Conservation (phyloP, 441 rosid genomes). For the Omphalea diandra region DNA sequence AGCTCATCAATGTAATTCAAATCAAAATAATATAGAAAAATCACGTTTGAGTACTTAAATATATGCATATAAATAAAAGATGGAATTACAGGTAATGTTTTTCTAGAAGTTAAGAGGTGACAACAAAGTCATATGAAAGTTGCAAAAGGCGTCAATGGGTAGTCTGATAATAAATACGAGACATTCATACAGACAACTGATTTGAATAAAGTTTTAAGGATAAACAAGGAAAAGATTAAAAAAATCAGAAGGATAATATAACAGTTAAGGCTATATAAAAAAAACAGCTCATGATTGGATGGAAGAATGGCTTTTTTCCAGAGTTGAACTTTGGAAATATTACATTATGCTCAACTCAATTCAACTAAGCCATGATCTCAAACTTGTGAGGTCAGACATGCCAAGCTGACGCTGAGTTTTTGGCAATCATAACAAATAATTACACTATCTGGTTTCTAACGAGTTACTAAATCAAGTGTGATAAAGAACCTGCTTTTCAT, state of each 20-base stretch:
- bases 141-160: background rate
- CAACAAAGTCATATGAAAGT: background rate
- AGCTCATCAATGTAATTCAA: background rate
- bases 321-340: background rate
- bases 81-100: background rate
- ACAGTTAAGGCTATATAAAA: background rate
- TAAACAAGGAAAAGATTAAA: background rate
- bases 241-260: background rate
- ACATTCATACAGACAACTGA: background rate
- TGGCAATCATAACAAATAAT: no score
- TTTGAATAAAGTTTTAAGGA: background rate
- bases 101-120: background rate
- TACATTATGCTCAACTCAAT: no score
- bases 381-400: no score
- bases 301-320: background rate
- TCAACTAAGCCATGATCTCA: no score
- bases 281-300: background rate
- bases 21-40: background rate
- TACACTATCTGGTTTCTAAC: background rate
- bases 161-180: background rate
- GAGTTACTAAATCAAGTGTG: background rate
- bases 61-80: background rate
- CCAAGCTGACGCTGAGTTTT: no score
- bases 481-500: background rate
- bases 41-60: background rate